Evolutionary conservation across 2,329 filamentous ascomycete species (phyloP), one percentile per base, ranked within the genome.

Genomic region (Chalaropsis thielavioides): DNA sequence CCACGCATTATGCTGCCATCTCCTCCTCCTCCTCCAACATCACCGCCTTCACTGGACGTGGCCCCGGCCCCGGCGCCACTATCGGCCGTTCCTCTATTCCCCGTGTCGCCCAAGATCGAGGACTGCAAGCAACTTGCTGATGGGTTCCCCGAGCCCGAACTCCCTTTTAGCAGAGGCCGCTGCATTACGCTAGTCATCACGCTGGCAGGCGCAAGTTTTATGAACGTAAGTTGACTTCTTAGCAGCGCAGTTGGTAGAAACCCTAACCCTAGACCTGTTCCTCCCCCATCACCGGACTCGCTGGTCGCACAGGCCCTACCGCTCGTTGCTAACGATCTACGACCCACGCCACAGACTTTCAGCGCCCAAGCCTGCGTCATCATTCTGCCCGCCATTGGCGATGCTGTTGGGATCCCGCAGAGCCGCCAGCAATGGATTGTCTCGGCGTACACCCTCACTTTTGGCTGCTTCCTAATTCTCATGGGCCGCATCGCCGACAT

Each of bases 401-500:
- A 75, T 31, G 80, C 80, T 11, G 75, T 87, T 3, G 67, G 72
- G 62, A 83, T 87, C 22, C 84, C 84, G 0, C 78, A 81, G 46
- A 78, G 78, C 31, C 77, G 83, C 17, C 77, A 82, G 66, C 84
- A 87, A 74, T 88, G 85, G 84, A 78, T 88, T 67, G 76, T 88
- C 0, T 87, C 84, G 0, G 81, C 84, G 0, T 88, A 88, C 70
- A 78, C 81, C 3, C 78, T 88, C 17, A 78, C 83, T 0, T 88
- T 88, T 69, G 85, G 84, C 59, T 87, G 84, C 72, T 87, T 88
- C 70, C 74, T 88, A 31, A 74, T 88, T 17, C 76, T 88, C 15
- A 88, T 84, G 84, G 85, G 85, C 31, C 78, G 85, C 22, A 79
- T 88, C 24, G 85, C 82, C 64, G 85, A 88, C 71, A 79, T 88